Conservation (phyloP, 1,139 yeast genomes). For the Kluyveromyces marxianus region DNA sequence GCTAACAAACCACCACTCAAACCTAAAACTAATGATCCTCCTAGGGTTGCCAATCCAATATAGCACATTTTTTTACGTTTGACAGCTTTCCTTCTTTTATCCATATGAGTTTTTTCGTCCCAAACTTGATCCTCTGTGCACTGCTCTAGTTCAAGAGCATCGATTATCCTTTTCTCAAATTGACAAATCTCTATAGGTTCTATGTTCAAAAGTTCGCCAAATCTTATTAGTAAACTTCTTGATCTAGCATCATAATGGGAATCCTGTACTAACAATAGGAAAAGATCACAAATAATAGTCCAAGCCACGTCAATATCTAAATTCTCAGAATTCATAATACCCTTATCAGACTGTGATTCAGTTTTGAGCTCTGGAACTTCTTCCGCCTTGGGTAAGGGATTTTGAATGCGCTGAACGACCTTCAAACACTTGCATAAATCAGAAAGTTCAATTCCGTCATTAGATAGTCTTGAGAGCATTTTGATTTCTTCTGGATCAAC, state of each 20-base stretch:
- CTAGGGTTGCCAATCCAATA: slow-evolving; percentile 93
- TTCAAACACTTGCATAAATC: slow-evolving; percentile 61
- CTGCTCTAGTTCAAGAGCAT: slow-evolving; percentile 81
- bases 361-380: slow-evolving; percentile 7
- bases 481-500: slow-evolving; percentile 62
- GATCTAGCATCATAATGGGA: slow-evolving; percentile 89
- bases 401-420: slow-evolving; percentile 37
- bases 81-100: slow-evolving; percentile 58
- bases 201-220: slow-evolving; percentile 57
- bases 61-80: slow-evolving; percentile 67
- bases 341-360: slow-evolving; percentile 30
- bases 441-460: slow-evolving; percentile 69
- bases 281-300: slow-evolving; percentile 89
- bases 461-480: slow-evolving; percentile 82
- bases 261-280: slow-evolving; percentile 70
- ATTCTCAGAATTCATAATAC: slow-evolving; percentile 31
- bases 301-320: slow-evolving; percentile 76
- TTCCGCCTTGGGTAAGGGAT: slow-evolving; percentile 31
- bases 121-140: slow-evolving; percentile 63
- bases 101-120: slow-evolving; percentile 66
- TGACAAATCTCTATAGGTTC: slow-evolving; percentile 63
- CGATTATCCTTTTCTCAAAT: slow-evolving; percentile 86
- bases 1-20: slow-evolving; percentile 92
- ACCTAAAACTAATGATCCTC: slow-evolving; percentile 92
- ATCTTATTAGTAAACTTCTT: slow-evolving; percentile 59